Evolutionary conservation across 371 early-diverging fungal species (phyloP), one percentile per base, ranked within the genome.

Genomic region (Lichtheimia hyalospora): DNA sequence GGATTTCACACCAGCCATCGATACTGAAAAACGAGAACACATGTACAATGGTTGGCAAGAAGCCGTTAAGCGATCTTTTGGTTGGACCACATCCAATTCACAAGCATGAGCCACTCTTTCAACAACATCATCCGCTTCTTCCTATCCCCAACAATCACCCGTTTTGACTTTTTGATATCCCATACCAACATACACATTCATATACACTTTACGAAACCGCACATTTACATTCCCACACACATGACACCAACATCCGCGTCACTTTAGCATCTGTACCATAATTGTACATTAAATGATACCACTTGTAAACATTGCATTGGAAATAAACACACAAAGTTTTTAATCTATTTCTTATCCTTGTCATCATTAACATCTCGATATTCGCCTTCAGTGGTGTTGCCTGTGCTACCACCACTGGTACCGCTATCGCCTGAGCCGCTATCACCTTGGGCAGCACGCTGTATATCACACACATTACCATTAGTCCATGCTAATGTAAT

Each of bases 1-100:
- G 10, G 60, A 68, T 0, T 90, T 89, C 66, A 64, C 63, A 44
- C 72, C 83, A 21, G 46, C 67, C 18, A 77, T 84, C 44, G 51
- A 74, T 27, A 63, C 63, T 10, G 66, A 80, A 51, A 84, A 88
- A 55, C 85, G 94, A 57, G 82, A 83, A 6, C 68, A 68, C 42
- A 84, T 88, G 79, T 89, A 84, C 63, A 66, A 68, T 50, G 82
- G 87, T 27, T 97, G 97, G 97, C 85, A 92, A 67, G 86, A 88
- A 71, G 97, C 97, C 23, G 87, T 97, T 20, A 80, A 90, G 55
- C 83, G 84, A 67, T 88, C 85, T 39, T 79, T 88, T 61, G 86
- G 83, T 54, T 92, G 90, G 86, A 81, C 81, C 21, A 16, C 24
- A 15, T 34, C 34, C 8, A 34, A 34, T 8, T 10, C 48, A 46